A percentile compares a stretch with the other conserved stretches of the same genome.
phyloP scores from a whole-genome alignment of 2,329 filamentous ascomycete genomes.

The Nannizziopsis barbatae region DNA sequence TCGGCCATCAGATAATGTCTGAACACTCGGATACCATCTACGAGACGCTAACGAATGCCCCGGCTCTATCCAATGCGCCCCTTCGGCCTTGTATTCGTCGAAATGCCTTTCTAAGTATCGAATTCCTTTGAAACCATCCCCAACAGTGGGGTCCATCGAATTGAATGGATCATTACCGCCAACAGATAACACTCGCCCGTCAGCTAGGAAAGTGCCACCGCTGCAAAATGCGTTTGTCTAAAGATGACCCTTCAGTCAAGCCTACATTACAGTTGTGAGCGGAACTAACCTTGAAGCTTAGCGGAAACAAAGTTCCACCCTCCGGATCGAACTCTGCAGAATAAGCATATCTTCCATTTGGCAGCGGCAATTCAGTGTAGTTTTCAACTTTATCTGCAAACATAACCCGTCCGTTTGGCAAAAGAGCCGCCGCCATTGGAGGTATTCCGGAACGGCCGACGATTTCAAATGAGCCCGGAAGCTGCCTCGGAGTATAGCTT shows the following conservation, averaged over 20 bases:
- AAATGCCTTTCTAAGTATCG: slow-evolving; percentile 43
- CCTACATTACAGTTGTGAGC: background rate
- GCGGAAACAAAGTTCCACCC: slow-evolving; percentile 37
- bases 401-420: slow-evolving; percentile 48
- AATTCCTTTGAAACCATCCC: slow-evolving; percentile 48
- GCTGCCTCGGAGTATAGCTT: slow-evolving; percentile 19
- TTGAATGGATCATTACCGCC: slow-evolving; percentile 48
- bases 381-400: slow-evolving; percentile 56
- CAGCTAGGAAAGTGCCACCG: slow-evolving; percentile 47
- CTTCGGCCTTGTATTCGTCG: slow-evolving; percentile 37
- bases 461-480: slow-evolving; percentile 39
- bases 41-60: slow-evolving; percentile 44
- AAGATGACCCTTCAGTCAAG: slow-evolving; percentile 10
- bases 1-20: slow-evolving; percentile 46
- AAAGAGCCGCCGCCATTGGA: slow-evolving; percentile 50
- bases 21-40: slow-evolving; percentile 52
- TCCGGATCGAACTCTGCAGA: slow-evolving; percentile 48
- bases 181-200: slow-evolving; percentile 45
- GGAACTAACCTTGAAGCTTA: slow-evolving; percentile 35
- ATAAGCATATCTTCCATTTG: slow-evolving; percentile 48
- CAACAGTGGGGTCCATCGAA: slow-evolving; percentile 47
- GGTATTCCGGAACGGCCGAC: slow-evolving; percentile 50
- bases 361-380: slow-evolving; percentile 46
- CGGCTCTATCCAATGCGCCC: slow-evolving; percentile 44
- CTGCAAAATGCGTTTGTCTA: slow-evolving; percentile 52